Evolutionary conservation across 2,329 filamentous ascomycete genomes (phyloP), one percentile per base, ranked within the genome.

Genomic region (Hypoxylon sp.): DNA sequence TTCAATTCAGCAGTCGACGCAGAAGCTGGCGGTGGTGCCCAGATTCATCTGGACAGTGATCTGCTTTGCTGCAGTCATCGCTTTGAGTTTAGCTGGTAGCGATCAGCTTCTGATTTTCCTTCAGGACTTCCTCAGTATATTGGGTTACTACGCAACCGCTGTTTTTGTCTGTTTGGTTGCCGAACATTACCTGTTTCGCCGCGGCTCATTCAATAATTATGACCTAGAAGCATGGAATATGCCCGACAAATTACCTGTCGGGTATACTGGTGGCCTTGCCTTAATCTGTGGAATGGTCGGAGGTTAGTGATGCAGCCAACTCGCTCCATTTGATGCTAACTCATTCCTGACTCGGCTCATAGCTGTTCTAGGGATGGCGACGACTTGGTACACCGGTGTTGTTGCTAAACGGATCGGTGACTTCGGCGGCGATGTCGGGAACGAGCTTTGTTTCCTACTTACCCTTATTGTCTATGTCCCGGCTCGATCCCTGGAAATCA

Each of bases 361-460:
- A 71, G 67, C 69, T 77, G 78, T 85, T 20, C 78, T 88, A 72
- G 86, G 86, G 1, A 89, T 89, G 86, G 80, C 79, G 51, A 82
- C 87, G 75, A 86, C 84, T 0, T 87, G 83, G 82, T 86, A 84
- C 69, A 76, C 83, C n/a, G 84, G 83, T 1, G 76, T 78, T 5
- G 68, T 84, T 62, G 82, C 79, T 0, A 74, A 72, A 48, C 72
- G 77, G 66, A 83, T 85, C 61, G 81, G 82, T 4, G 73, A 76
- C 0, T 67, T 65, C 14, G 81, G 81, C 28, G 82, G 82, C 14
- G 83, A 85, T 71, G 76, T 85, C 56, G 83, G 83, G 12, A 85
- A 85, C 65, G 78, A 87, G 78, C 76, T 88, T 45, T 79, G 83
- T 1, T 78, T 87, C 49, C 74, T 82, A 4, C 82, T 86, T 33